phyloP scores from a whole-genome alignment of 257 asterid species.

The Verbena officinalis region DNA sequence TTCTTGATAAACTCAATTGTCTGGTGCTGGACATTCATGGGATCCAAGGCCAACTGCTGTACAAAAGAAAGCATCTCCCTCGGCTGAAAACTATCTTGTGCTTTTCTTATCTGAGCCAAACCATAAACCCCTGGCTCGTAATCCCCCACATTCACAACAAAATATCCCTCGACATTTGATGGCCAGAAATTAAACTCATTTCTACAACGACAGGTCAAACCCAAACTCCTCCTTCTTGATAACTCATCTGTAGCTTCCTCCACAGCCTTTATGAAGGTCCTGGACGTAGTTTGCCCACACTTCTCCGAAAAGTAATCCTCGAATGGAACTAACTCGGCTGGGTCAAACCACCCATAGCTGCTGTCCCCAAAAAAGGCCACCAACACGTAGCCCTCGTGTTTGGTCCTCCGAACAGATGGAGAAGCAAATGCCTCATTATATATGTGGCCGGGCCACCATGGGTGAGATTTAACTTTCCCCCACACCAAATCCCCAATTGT shows the following conservation, averaged over 20 bases:
- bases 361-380: slow-evolving; percentile 95
- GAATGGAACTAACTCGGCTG: slow-evolving; percentile 76
- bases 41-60: slow-evolving; percentile 58
- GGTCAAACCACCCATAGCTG: slow-evolving; percentile 95
- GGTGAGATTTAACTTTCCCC: slow-evolving; percentile 99
- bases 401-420: slow-evolving; percentile 67
- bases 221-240: slow-evolving; percentile 68
- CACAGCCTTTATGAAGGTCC: slow-evolving; percentile 67
- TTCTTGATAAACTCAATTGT: slow-evolving; percentile 58
- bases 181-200: slow-evolving; percentile 63
- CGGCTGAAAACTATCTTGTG: slow-evolving; percentile 65
- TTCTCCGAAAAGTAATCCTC: slow-evolving; percentile 75
- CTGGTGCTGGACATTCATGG: slow-evolving; percentile 40
- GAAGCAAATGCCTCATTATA: slow-evolving; percentile 73
- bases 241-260: slow-evolving; percentile 91
- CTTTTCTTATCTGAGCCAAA: slow-evolving; percentile 64
- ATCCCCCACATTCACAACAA: slow-evolving; percentile 68
- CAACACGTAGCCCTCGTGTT: slow-evolving; percentile 73
- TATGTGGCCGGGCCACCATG: slow-evolving; percentile 99
- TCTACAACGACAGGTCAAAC: slow-evolving; percentile 80
- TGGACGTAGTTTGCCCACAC: slow-evolving; percentile 60
- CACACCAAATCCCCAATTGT: slow-evolving; percentile 96
- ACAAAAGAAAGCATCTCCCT: slow-evolving; percentile 57
- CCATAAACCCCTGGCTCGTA: slow-evolving; percentile 65
- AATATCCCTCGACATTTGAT: slow-evolving; percentile 53